Evolutionary conservation across 2,329 filamentous ascomycete genomes (phyloP).

Genomic region (Tolypocladium tundrense): DNA sequence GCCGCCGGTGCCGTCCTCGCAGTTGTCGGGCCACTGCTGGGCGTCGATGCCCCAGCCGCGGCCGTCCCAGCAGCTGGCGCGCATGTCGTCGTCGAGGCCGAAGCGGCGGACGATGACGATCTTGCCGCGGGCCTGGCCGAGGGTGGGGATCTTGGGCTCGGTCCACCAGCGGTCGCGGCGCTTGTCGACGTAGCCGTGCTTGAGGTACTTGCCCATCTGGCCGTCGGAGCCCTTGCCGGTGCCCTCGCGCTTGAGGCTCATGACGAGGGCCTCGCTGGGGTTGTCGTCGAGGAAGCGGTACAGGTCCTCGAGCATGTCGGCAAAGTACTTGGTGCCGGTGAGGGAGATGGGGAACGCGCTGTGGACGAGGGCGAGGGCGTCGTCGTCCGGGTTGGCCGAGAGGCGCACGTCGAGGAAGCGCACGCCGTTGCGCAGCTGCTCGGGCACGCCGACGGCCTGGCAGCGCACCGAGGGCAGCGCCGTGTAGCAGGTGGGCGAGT

Average conservation of each 20-base stretch:
- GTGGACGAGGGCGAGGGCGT: slow-evolving; percentile 75
- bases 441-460: slow-evolving; percentile 66
- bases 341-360: slow-evolving; percentile 81
- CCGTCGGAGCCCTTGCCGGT: slow-evolving; percentile 69
- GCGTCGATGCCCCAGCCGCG: slow-evolving; percentile 50
- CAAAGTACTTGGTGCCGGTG: slow-evolving; percentile 70
- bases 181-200: slow-evolving; percentile 56
- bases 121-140: slow-evolving; percentile 72
- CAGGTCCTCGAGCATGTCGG: slow-evolving; percentile 58
- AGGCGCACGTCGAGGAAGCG: slow-evolving; percentile 92
- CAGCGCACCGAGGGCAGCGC: slow-evolving; percentile 90
- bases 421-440: slow-evolving; percentile 81
- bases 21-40: slow-evolving; percentile 77
- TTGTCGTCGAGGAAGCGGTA: slow-evolving; percentile 69
- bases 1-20: slow-evolving; percentile 58
- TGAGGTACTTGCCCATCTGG: slow-evolving; percentile 65
- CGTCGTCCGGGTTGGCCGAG: slow-evolving; percentile 38
- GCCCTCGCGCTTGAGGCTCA: slow-evolving; percentile 88
- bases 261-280: slow-evolving; percentile 70
- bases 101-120: slow-evolving; percentile 82
- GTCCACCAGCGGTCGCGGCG: slow-evolving; percentile 64
- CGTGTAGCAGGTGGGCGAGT: slow-evolving; percentile 74
- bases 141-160: slow-evolving; percentile 61
- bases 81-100: slow-evolving; percentile 46
- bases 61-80: slow-evolving; percentile 35